Evolutionary conservation across 192 early-diverging fungal genomes (phyloP).

Genomic region (Backusella tuberculispora): DNA sequence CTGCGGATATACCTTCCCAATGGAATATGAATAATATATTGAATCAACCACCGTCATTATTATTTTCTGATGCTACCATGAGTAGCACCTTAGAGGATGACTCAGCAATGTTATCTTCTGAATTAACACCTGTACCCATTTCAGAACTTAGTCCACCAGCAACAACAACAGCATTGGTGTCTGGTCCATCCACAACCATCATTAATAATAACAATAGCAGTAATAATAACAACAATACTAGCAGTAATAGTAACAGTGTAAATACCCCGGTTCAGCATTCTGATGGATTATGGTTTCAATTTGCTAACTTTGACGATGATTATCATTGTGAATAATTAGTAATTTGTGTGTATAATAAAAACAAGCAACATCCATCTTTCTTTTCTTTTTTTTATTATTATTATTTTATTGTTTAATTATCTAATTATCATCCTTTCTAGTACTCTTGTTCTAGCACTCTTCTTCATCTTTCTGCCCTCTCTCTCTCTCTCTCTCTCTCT

Average conservation of each 20-base stretch:
- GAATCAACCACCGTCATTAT: conserved; percentile 15
- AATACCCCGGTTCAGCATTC: conserved; percentile 19
- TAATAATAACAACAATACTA: neutral
- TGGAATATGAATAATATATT: conserved; percentile 12
- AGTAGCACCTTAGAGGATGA: conserved; percentile 24
- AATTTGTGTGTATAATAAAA: neutral
- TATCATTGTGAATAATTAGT: conserved; percentile 18
- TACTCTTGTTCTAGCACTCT: too few species aligned
- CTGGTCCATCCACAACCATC: neutral
- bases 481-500: too few species aligned
- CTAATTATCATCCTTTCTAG: too few species aligned
- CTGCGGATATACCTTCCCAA: neutral
- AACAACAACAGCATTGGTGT: neutral
- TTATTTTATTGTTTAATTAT: neutral
- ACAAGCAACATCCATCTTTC: neutral
- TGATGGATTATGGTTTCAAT: conserved; percentile 23
- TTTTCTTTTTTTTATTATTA: neutral
- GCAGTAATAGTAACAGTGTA: neutral
- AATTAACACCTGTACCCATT: neutral
- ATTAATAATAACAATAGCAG: neutral
- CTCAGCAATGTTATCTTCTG: neutral
- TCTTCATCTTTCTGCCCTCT: too few species aligned
- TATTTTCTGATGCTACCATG: conserved; percentile 22
- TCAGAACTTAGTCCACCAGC: neutral
- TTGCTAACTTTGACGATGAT: conserved; percentile 23